These are phyloP conservation scores for Hippophae tibetana DNA, from an alignment of 306 rosid genomes.

Conservation along the genomic window DNA sequence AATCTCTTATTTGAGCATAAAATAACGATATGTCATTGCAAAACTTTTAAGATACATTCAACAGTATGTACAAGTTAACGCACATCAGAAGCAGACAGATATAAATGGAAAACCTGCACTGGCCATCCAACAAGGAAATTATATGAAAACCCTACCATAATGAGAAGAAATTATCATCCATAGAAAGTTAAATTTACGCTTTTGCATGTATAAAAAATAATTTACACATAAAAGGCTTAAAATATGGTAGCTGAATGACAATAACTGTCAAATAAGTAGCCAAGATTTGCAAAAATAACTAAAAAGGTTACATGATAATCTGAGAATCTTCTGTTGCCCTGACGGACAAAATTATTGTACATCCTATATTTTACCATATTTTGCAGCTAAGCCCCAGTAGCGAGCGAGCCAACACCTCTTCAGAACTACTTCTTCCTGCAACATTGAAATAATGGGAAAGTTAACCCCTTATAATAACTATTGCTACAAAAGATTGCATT, in stretches of 20 bases:
- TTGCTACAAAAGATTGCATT: constrained; percentile 13
- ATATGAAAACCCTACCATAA: too few relatives aligned
- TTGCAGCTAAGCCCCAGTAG: constrained; percentile 94
- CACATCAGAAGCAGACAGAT: background rate
- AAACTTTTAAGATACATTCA: background rate
- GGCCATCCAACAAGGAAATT: too few relatives aligned
- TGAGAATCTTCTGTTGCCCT: background rate
- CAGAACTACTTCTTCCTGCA: constrained; percentile 98
- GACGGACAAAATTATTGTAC: background rate
- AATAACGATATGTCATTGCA: constrained; percentile 8
- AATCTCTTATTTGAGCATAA: constrained; percentile 4
- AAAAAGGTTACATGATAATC: too few relatives aligned
- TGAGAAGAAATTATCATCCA: too few relatives aligned
- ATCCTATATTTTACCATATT: constrained; percentile 43
- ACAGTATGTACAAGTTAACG: background rate
- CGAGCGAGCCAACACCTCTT: constrained; percentile 99
- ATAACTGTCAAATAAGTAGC: too few relatives aligned
- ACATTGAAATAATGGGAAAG: constrained; percentile 12
- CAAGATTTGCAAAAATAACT: too few relatives aligned
- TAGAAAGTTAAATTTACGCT: too few relatives aligned
- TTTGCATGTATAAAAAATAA: too few relatives aligned
- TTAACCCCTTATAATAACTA: constrained; percentile 18
- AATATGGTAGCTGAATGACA: too few relatives aligned
- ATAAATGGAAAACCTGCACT: background rate
- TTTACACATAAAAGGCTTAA: too few relatives aligned